Evolutionary conservation across 2,329 filamentous ascomycete genomes (phyloP), one percentile per base, ranked within the genome.

Genomic region (Botrytis galanthina): DNA sequence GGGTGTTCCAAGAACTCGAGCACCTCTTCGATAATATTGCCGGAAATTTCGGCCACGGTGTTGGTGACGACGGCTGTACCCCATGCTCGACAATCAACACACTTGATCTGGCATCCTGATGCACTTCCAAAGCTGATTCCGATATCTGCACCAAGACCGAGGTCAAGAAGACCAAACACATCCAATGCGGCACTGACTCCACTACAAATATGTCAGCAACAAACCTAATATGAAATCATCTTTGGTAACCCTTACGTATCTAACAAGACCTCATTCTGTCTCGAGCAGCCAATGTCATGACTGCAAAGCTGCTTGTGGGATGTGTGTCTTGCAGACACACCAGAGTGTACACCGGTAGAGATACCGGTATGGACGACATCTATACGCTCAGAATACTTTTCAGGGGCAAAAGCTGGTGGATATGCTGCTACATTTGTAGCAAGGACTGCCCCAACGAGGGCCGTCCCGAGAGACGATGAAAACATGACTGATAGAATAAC

Each of bases 21-120:
- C 32, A 77, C 72, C 6, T 75, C 68, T 14, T 67, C 74, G 22
- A 78, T 63, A 18, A 76, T 42, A 14, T 37, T 63, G 26, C 71
- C 14, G 12, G 64, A 70, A 6, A 73, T 72, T 20, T 73, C 64
- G n/a, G 77, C 71, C 14, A 76, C 78, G 16, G 75, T 73, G 18
- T 74, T 78, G 3, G 74, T 75, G n/a, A 79, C 70, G 51, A 76
- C 69, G 35, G 74, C 77, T 22, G 68, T 75, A 54, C 78, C 78
- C 73, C 76, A 78, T 29, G 78, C 78, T 63, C 73, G 70, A 63
- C 78, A 79, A 29, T 77, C 76, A 18, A 77, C 51, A 70, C 78
- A 79, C 35, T 74, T 66, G 46, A 76, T 54, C 51, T 74, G 72
- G 29, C 63, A 20, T 59, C 68, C 63, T 12, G 46, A 8, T 37